These are phyloP conservation scores for Naganishia onofrii DNA, from an alignment of 768 basidiomycete species.

Conservation along the genomic window DNA sequence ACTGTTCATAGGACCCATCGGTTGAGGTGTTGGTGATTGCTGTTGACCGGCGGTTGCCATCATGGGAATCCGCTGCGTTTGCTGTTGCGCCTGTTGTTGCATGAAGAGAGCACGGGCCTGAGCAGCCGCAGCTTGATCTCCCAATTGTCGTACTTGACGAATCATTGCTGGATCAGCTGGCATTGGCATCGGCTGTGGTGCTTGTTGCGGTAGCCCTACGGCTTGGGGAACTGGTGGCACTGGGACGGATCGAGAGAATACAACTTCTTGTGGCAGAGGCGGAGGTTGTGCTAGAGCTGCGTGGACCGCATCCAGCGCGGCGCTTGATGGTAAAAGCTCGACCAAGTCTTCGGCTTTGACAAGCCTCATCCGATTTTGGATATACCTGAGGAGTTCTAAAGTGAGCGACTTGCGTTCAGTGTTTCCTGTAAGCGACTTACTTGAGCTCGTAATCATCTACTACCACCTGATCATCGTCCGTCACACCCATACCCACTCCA, in stretches of 20 bases:
- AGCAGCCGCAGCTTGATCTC: slow-evolving; percentile 26
- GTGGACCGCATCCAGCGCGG: slow-evolving; percentile 36
- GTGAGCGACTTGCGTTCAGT: too few relatives aligned
- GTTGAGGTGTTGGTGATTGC: slow-evolving; percentile 4
- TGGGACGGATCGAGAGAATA: slow-evolving; percentile 34
- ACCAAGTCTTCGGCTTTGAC: slow-evolving; percentile 41
- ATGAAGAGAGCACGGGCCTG: slow-evolving; percentile 18
- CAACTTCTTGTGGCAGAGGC: slow-evolving; percentile 27
- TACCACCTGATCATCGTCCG: slow-evolving; percentile 50
- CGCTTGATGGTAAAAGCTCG: slow-evolving; percentile 39
- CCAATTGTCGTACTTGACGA: slow-evolving; percentile 28
- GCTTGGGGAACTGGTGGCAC: slow-evolving; percentile 36
- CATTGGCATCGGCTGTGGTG: slow-evolving; percentile 28
- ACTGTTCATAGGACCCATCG: slow-evolving; percentile 17
- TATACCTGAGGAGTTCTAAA: slow-evolving; percentile 34
- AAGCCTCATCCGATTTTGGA: slow-evolving; percentile 41
- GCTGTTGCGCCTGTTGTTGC: slow-evolving; percentile 32
- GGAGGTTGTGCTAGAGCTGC: slow-evolving; percentile 30
- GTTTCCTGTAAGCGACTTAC: slow-evolving; percentile 20
- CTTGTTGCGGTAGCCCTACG: slow-evolving; percentile 33
- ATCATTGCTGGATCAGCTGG: slow-evolving; percentile 21
- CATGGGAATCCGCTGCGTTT: slow-evolving; percentile 16
- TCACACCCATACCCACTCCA: slow-evolving; percentile 50
- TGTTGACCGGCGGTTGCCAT: slow-evolving; percentile 15
- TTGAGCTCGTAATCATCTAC: slow-evolving; percentile 53